Percentiles rank a stretch among this genome's conserved stretches.
Evolutionary conservation across 1,284 basidiomycete genomes (phyloP).

Genomic region (Moniliophthora roreri): DNA sequence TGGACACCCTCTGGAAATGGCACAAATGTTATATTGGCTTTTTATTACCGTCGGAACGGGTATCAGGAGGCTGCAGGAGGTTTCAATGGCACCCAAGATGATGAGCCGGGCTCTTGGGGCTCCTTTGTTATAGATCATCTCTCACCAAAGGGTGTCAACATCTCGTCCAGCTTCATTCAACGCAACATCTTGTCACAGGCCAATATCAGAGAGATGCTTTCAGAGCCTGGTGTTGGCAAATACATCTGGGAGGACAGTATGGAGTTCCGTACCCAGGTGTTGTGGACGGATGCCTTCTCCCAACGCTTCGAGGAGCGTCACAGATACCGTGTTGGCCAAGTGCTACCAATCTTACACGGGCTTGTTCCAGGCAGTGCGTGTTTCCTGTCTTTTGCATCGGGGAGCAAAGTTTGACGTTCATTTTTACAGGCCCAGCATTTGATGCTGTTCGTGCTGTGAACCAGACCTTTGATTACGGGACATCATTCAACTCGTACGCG

Average conservation of each 20-base stretch:
- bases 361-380: not conserved
- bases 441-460: not conserved
- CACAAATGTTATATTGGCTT: constrained; percentile 17
- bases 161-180: constrained; percentile 17
- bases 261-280: constrained; percentile 19
- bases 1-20: constrained; percentile 13
- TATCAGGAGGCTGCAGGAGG: constrained; percentile 17
- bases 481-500: constrained; percentile 10
- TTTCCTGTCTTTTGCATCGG: not conserved
- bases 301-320: constrained; percentile 18
- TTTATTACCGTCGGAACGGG: constrained; percentile 19
- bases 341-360: constrained; percentile 10
- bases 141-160: constrained; percentile 17
- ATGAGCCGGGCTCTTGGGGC: constrained; percentile 19
- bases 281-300: constrained; percentile 18
- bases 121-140: constrained; percentile 20
- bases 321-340: constrained; percentile 16
- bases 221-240: constrained; percentile 17
- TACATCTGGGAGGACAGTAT: constrained; percentile 22
- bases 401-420: not conserved
- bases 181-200: constrained; percentile 15
- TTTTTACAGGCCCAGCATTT: not conserved
- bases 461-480: constrained; percentile 20
- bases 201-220: constrained; percentile 13
- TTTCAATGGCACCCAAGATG: constrained; percentile 13